phyloP scores from a whole-genome alignment of 208 protist species.

The Acanthamoeba sp. region DNA sequence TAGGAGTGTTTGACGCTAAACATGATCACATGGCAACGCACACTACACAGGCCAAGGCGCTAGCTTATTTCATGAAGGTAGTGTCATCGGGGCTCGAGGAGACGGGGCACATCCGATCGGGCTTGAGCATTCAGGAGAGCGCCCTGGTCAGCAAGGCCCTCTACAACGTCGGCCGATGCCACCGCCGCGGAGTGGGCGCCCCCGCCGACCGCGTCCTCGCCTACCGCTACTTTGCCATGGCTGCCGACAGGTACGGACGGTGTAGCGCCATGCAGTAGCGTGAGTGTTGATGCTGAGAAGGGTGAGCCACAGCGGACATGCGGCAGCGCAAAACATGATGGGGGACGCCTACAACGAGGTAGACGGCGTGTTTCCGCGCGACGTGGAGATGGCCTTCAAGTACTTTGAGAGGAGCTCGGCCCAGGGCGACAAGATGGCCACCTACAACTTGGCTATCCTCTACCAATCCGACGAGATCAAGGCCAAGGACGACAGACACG shows the following conservation, averaged over 20 bases:
- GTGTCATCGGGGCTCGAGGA: background rate
- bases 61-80: background rate
- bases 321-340: conserved; percentile 3
- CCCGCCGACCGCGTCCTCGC: background rate
- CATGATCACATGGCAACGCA: background rate
- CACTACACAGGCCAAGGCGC: background rate
- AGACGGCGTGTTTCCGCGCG: background rate
- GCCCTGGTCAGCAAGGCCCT: background rate
- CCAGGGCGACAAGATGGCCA: conserved; percentile 7
- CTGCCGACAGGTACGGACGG: background rate
- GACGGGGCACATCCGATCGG: background rate
- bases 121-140: too few species aligned
- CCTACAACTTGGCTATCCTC: conserved; percentile 38
- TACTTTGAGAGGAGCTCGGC: conserved; percentile 29
- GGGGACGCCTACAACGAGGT: conserved; percentile 22
- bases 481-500: conserved; percentile 30
- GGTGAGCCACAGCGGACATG: background rate
- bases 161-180: background rate
- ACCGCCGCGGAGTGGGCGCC: background rate
- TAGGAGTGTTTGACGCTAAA: background rate
- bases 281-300: background rate
- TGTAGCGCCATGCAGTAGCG: background rate
- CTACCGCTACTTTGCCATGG: background rate
- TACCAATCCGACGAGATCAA: conserved; percentile 25
- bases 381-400: conserved; percentile 32